phyloP scores from a whole-genome alignment of 495 filamentous ascomycete species.

The Neurospora sp. region DNA sequence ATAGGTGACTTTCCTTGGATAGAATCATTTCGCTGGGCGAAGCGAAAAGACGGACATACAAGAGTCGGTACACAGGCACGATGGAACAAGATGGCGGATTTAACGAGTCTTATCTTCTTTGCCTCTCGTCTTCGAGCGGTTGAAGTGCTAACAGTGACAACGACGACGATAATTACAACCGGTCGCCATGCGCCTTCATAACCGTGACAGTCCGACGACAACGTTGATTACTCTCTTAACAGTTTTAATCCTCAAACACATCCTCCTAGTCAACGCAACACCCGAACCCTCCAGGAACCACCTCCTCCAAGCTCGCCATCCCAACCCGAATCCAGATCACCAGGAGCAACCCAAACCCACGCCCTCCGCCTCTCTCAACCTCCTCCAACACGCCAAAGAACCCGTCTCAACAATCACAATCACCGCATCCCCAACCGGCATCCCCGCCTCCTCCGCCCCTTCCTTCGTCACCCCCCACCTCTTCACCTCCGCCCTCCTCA shows the following conservation, averaged over 20 bases:
- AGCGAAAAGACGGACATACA: background rate
- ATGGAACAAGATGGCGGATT: background rate
- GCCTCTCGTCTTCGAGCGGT: background rate
- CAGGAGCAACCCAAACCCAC: background rate
- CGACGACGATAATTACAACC: background rate
- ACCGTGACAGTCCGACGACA: background rate
- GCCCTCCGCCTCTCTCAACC: background rate
- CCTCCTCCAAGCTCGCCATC: background rate
- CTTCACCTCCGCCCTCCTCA: conserved; percentile 52
- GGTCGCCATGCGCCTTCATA: background rate
- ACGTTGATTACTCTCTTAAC: background rate
- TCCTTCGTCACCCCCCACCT: conserved; percentile 35
- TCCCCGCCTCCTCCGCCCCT: conserved; percentile 20
- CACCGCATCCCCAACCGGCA: conserved; percentile 19
- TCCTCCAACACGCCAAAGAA: background rate
- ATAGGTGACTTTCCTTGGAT: background rate
- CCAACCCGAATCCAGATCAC: background rate
- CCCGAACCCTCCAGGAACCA: background rate
- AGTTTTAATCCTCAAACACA: background rate
- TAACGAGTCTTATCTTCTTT: background rate
- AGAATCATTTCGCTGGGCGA: background rate
- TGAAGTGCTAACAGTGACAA: background rate
- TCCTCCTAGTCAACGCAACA: background rate
- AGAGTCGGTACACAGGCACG: background rate
- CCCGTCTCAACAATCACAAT: conserved; percentile 9